Percentiles rank a stretch among this genome's conserved stretches.
These are phyloP conservation scores for Saccharomycopsis babjevae DNA, from an alignment of 805 yeast species.

Conservation along the genomic window DNA sequence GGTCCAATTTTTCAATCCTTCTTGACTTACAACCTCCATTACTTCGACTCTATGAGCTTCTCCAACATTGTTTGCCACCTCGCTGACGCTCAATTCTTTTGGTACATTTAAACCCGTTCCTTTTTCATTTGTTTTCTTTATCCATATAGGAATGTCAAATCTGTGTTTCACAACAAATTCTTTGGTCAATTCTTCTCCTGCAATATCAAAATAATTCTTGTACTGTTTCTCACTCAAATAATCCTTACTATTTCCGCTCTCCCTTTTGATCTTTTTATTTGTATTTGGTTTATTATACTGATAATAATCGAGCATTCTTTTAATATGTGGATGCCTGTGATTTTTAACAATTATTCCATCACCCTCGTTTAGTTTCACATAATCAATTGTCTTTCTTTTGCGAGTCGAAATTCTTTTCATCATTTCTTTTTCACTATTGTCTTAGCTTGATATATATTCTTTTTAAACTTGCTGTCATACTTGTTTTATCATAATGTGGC, in stretches of 20 bases:
- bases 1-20: conserved; percentile 50
- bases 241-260: background rate
- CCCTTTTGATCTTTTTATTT: background rate
- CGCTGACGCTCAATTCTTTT: conserved; percentile 39
- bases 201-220: conserved; percentile 16
- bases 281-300: background rate
- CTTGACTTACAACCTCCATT: conserved; percentile 83
- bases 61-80: conserved; percentile 52
- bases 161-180: conserved; percentile 29
- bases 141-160: conserved; percentile 35
- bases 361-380: conserved; percentile 60
- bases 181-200: conserved; percentile 28
- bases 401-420: conserved; percentile 45
- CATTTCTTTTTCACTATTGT: background rate
- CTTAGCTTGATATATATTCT: background rate
- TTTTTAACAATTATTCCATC: conserved; percentile 35
- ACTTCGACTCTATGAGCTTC: conserved; percentile 59
- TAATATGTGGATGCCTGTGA: conserved; percentile 52
- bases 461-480: background rate
- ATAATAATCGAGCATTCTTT: conserved; percentile 19
- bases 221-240: background rate
- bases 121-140: conserved; percentile 27
- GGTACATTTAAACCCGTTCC: conserved; percentile 46
- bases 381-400: conserved; percentile 50
- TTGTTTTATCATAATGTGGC: no score